These are phyloP conservation scores for Speleostelium caveatum DNA, from an alignment of 78 protist genomes.

Conservation along the genomic window DNA sequence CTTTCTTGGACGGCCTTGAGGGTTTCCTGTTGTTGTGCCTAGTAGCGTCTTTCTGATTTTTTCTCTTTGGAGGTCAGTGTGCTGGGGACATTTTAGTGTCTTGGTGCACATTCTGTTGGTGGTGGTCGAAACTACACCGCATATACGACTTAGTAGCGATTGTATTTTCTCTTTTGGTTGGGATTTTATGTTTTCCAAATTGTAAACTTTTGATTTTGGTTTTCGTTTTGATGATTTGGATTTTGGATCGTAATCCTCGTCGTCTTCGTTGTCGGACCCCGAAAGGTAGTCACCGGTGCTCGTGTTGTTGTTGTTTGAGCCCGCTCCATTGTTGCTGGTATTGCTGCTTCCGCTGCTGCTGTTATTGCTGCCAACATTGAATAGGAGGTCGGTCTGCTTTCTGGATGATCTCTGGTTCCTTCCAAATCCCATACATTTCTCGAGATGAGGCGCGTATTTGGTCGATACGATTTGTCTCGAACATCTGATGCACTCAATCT, in stretches of 20 bases:
- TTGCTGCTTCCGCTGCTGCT: not conserved
- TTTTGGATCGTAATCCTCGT: slow-evolving; percentile 69
- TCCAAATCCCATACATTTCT: slow-evolving; percentile 82
- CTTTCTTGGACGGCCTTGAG: too few relatives aligned
- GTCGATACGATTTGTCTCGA: slow-evolving; percentile 39
- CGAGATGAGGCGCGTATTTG: slow-evolving; percentile 83
- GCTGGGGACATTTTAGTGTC: slow-evolving; percentile 78
- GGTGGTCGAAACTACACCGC: slow-evolving; percentile 72
- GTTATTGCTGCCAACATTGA: not conserved
- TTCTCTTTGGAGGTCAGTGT: slow-evolving; percentile 68
- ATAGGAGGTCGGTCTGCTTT: slow-evolving; percentile 14
- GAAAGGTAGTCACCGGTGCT: too few relatives aligned
- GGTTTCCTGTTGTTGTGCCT: too few relatives aligned
- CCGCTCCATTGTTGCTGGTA: not conserved
- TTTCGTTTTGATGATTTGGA: slow-evolving; percentile 27
- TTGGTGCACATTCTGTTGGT: slow-evolving; percentile 73
- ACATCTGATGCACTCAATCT: slow-evolving; percentile 75
- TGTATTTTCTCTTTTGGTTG: slow-evolving; percentile 37
- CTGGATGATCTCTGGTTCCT: slow-evolving; percentile 41
- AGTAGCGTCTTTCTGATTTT: too few relatives aligned
- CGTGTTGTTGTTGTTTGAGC: too few relatives aligned
- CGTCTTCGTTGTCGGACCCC: slow-evolving; percentile 45
- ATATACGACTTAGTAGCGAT: slow-evolving; percentile 10
- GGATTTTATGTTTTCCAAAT: slow-evolving; percentile 30
- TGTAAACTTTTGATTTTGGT: slow-evolving; percentile 7